Evolutionary conservation across 2,329 filamentous ascomycete genomes (phyloP), one percentile per base, ranked within the genome.

Genomic region (Clathrospora elynae): DNA sequence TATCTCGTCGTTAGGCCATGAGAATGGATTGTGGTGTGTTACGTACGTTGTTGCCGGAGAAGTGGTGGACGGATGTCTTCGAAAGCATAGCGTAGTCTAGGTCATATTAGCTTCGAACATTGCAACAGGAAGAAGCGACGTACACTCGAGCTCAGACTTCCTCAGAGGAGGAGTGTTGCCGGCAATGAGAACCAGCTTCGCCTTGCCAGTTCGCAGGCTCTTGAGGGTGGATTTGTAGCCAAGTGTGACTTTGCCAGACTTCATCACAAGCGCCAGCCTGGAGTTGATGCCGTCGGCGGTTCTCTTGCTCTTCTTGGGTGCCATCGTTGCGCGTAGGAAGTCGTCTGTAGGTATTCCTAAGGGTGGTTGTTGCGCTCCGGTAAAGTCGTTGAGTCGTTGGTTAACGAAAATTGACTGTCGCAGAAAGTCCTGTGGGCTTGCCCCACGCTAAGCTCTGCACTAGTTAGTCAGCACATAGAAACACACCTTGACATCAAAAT

Each of bases 1-100:
- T 48, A 57, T 58, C 54, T 67, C 62, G 64, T 70, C 66, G 62
- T 65, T 64, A 71, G 64, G 66, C 68, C 64, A 58, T 63, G 57
- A 68, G 66, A 61, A 57, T 42, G 59, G 57, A 54, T 55, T 51
- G 39, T 38, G 52, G 25, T 23, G 29, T 47, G 40, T 35, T 53
- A 90, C 92, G 87, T 86, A 97, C 92, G 85, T 97, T 97, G 86
- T 95, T 96, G 71, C 93, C 93, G 65, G 83, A 83, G 81, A 96
- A 97, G 83, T 99, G 93, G 83, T 97, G 92, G 70, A 97, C 92
- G 23, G 46, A 49, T 33, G 46, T 49, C 46, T 49, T 49, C 28
- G 46, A 49, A 35, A 49, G 34, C 46, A 49, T 49, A 19, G 46
- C 46, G 46, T 49, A 49, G 46, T 49, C 42, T 46, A 9, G 4